phyloP scores from a whole-genome alignment of 345 rosid species.

The Pelargonium nanum region DNA sequence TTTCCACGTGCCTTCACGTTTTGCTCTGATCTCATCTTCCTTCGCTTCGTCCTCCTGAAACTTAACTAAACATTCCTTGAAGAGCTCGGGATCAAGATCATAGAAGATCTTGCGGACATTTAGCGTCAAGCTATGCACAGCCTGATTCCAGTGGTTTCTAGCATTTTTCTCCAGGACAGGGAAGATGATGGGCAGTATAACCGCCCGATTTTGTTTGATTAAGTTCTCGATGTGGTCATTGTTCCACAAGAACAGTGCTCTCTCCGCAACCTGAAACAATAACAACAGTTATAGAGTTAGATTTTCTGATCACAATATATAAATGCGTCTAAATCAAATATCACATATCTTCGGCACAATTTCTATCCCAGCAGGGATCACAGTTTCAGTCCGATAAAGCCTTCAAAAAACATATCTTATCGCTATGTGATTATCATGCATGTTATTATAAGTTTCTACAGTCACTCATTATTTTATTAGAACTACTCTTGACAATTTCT shows the following conservation, averaged over 20 bases:
- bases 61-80: slow-evolving; percentile 41
- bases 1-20: slow-evolving; percentile 56
- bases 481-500: too few relatives aligned
- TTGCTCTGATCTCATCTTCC: slow-evolving; percentile 27
- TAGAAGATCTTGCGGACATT: slow-evolving; percentile 53
- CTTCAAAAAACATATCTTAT: too few relatives aligned
- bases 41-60: slow-evolving; percentile 45
- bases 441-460: too few relatives aligned
- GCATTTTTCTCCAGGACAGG: slow-evolving; percentile 55
- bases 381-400: too few relatives aligned
- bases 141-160: slow-evolving; percentile 61
- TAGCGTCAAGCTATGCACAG: slow-evolving; percentile 56
- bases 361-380: too few relatives aligned
- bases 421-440: too few relatives aligned
- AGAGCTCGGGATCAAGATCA: slow-evolving; percentile 58
- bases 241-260: slow-evolving; percentile 69
- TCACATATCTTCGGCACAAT: too few relatives aligned
- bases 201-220: slow-evolving; percentile 48
- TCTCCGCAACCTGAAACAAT: slow-evolving; percentile 52
- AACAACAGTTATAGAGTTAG: slow-evolving; percentile 6
- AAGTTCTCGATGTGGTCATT: slow-evolving; percentile 62
- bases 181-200: slow-evolving; percentile 55
- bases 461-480: too few relatives aligned
- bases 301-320: too few relatives aligned
- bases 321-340: too few relatives aligned